Evolutionary conservation across 176 grass and related monocot genomes (phyloP).

Genomic region (Rhipidocladum racemiflorum): DNA sequence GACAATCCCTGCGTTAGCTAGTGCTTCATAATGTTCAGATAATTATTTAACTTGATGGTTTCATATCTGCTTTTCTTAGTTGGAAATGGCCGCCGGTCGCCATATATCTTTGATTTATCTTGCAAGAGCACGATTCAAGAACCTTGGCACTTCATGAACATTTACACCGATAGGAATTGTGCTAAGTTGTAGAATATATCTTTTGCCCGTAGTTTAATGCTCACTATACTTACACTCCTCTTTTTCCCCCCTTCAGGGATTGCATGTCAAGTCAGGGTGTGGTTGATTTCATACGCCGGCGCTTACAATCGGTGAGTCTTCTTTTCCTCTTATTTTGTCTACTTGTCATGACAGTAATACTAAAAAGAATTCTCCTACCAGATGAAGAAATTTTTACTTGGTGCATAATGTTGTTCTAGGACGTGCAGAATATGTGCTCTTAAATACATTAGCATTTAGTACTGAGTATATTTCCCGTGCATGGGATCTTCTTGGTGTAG

Average conservation of each 20-base stretch:
- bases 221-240: neutral
- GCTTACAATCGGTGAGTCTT: constrained; percentile 15
- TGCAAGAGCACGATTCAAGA: neutral
- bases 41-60: constrained; percentile 1
- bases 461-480: neutral
- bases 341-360: neutral
- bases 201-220: neutral
- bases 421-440: neutral
- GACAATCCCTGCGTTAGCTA: neutral
- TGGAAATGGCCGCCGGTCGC: neutral
- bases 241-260: neutral
- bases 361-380: neutral
- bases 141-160: neutral
- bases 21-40: neutral
- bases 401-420: neutral
- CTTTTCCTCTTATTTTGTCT: neutral
- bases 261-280: neutral
- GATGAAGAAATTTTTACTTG: neutral
- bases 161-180: neutral
- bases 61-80: neutral
- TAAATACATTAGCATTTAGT: neutral
- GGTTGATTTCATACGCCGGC: neutral
- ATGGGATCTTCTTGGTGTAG: neutral
- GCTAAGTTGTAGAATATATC: neutral
- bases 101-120: neutral